Conservation (phyloP, 2,329 filamentous ascomycete species). For the Penicillium sp. region DNA sequence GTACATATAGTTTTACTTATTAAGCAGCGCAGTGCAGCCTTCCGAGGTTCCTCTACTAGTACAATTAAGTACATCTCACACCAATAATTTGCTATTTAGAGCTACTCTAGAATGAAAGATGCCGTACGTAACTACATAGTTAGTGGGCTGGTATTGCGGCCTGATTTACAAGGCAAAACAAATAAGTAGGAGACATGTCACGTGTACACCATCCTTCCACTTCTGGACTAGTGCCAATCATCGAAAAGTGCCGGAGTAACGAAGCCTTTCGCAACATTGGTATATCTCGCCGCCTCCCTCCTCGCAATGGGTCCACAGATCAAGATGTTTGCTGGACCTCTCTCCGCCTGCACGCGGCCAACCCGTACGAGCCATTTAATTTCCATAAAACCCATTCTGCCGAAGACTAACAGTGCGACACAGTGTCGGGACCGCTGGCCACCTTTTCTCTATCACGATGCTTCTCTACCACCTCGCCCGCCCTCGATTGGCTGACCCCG, state of each 20-base stretch:
- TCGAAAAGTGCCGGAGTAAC: conserved; percentile 25
- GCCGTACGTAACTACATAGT: neutral
- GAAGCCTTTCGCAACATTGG: conserved; percentile 11
- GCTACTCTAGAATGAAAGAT: neutral
- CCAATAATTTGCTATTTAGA: neutral
- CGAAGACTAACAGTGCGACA: conserved; percentile 23
- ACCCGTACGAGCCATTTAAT: conserved; percentile 30
- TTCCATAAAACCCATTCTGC: conserved; percentile 10
- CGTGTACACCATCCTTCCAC: neutral
- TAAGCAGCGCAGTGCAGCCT: rapidly evolving
- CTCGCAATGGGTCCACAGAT: conserved; percentile 38
- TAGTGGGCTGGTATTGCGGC: neutral
- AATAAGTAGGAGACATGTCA: neutral
- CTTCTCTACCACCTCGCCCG: conserved; percentile 69
- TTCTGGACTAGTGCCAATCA: conserved; percentile 18
- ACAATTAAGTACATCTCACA: no score
- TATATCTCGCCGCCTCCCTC: conserved; percentile 10
- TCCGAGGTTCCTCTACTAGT: no score
- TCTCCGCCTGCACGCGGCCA: conserved; percentile 37
- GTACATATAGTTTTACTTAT: neutral
- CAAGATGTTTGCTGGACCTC: conserved; percentile 38
- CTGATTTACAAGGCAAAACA: neutral
- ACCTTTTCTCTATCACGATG: conserved; percentile 53
- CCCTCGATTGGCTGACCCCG: conserved; percentile 76
- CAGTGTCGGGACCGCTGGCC: conserved; percentile 31